Conservation (phyloP, 352 stramenopile species). For the Globisporangium parvum region DNA sequence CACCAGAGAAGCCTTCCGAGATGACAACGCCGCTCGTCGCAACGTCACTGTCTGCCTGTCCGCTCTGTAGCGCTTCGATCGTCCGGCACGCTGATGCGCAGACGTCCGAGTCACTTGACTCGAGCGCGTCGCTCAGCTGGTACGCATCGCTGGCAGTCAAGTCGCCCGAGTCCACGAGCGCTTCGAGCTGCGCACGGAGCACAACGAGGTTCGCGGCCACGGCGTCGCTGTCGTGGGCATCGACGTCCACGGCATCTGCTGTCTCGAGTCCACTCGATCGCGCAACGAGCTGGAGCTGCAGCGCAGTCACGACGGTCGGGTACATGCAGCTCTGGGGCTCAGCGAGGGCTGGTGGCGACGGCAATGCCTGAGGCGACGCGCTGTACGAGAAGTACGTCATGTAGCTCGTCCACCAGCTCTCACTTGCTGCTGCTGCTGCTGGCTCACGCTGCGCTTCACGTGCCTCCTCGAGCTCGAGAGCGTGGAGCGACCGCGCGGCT, state of each 20-base stretch:
- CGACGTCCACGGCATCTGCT: background rate
- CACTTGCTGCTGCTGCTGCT: conserved; percentile 16
- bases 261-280: background rate
- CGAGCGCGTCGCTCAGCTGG: conserved; percentile 56
- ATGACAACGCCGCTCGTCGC: conserved; percentile 21
- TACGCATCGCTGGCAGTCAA: conserved; percentile 66
- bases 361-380: conserved; percentile 10
- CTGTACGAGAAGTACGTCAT: conserved; percentile 33
- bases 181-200: conserved; percentile 70
- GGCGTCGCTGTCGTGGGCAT: background rate
- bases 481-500: conserved; percentile 54
- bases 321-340: conserved; percentile 24
- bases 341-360: conserved; percentile 10
- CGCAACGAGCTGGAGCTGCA: background rate
- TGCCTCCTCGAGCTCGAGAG: conserved; percentile 55
- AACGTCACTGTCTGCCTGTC: conserved; percentile 28
- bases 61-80: conserved; percentile 55
- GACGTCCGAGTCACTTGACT: conserved; percentile 37
- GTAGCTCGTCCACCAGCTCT: conserved; percentile 72
- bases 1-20: conserved; percentile 26
- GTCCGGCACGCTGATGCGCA: conserved; percentile 52
- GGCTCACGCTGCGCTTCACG: conserved; percentile 38
- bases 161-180: conserved; percentile 54
- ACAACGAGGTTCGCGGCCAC: conserved; percentile 29
- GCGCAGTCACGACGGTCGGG: conserved; percentile 20